Base-by-base conservation (phyloP, 2,329 filamentous ascomycete species). In the Microcyclospora tardicrescens region DNA sequence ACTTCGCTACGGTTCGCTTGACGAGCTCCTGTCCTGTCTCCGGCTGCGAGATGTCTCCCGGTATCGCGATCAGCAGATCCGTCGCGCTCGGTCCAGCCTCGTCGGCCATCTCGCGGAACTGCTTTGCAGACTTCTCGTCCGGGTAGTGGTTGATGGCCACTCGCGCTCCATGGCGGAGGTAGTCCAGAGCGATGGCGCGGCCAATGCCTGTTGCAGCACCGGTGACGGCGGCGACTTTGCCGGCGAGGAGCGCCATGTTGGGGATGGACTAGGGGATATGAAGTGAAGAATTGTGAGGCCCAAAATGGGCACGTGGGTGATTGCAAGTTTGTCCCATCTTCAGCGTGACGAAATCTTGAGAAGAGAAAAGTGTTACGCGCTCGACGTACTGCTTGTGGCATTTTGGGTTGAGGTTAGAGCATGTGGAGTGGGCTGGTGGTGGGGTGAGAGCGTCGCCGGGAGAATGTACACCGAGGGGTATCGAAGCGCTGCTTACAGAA, bases 131-230 rank as follows among this genome's bases (percentile, higher is more conserved):
- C 38, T 78, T 65, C 5, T 63, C 56, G 19, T 68, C 61, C 40
- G 73, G 81, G 2, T 87, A 72, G 56, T 91, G 82, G 65, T 91
- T 93, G 44, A 93, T 75, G 19, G 81, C 77, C 27, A 93, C 82
- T 56, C 74, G 72, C 49, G 81, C 82, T 48, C 85, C 85, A 51
- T 93, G 83, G 4, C 71, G 68, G 37, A 89, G 66, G 58, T 84
- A 93, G 52, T 79, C 79, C 36, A 93, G 71, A 32, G 81, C 78
- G 46, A 93, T 93, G 49, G 85, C 86, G 47, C 83, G 75, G 37
- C 86, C 86, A 52, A 93, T 93, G 36, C 85, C 85, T 1, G 84
- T 93, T 3, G 81, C 80, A 41, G 83, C 85, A 47, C 86, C 85
- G 0, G 85, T 93, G 53, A 94, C 85, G 57, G 85, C 81, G 61